phyloP scores from a whole-genome alignment of 768 basidiomycete genomes.

The Steccherinum ochraceum region DNA sequence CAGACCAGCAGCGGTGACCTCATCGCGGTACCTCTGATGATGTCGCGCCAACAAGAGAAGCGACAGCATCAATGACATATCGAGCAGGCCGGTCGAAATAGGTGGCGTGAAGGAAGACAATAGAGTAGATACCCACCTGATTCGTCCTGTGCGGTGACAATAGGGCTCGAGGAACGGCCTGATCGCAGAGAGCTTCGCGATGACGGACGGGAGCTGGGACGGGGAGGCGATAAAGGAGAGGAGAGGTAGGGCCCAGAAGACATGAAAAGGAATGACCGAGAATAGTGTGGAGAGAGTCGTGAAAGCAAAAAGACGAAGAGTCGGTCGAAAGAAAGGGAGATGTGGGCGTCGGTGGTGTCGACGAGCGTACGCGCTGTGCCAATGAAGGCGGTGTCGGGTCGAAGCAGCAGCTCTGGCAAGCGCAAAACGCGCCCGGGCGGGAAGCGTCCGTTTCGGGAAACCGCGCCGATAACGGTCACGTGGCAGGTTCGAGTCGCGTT shows the following conservation, averaged over 20 bases:
- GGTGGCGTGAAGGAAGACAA: neutral
- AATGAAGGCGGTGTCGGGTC: too few relatives aligned
- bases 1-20: too few relatives aligned
- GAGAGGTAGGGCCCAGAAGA: constrained; percentile 15
- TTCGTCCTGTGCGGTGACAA: constrained; percentile 46
- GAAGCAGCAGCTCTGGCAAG: neutral
- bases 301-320: neutral
- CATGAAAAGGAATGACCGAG: neutral
- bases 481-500: neutral
- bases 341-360: neutral
- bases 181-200: constrained; percentile 44
- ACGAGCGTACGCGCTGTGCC: neutral
- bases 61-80: too few relatives aligned
- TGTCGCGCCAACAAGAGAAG: too few relatives aligned
- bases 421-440: too few relatives aligned
- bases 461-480: neutral
- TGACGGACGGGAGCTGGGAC: constrained; percentile 39
- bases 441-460: too few relatives aligned
- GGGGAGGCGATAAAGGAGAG: constrained; percentile 27
- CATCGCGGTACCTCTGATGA: too few relatives aligned
- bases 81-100: too few relatives aligned
- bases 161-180: constrained; percentile 48
- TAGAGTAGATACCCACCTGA: constrained; percentile 44
- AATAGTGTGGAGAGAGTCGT: too few relatives aligned
- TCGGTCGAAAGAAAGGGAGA: too few relatives aligned